Base-by-base conservation (phyloP, 345 rosid genomes). In the Hibiscus tridactylites region DNA sequence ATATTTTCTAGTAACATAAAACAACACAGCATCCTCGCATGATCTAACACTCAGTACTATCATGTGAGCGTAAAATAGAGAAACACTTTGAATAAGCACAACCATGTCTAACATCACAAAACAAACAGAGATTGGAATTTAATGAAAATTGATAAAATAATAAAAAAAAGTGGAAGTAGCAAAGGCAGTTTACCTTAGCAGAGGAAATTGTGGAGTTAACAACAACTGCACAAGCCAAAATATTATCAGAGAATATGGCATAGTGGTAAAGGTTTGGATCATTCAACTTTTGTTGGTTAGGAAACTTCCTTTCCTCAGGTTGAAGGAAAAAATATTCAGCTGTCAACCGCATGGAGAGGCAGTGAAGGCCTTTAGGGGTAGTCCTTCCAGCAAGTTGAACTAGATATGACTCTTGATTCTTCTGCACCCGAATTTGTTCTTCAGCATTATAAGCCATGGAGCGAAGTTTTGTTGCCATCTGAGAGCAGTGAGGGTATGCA, bases 281-380 rank as follows among this genome's bases (percentile, higher is more conserved):
- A 65, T 79, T 77, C 73, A 79, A 71, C 61, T 79, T 84, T 68
- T 86, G 79, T 76, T 83, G 88, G 81, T 87, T 81, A 74, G 86
- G 87, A 73, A 94, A 76, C 88, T 73, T 88, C 79, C 96, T 91
- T 68, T 85, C 84, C 60, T 88, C 90, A 31, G 90, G 85, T 52
- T 84, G 81, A 49, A 88, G 71, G 79, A 85, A 71, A 79, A 85
- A 87, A 66, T 90, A 90, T 79, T 88, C 92, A 47, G 95, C 80
- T 16, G 97, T 92, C 83, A 96, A 74, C 80, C 83, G 92, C 89
- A 96, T 86, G 71, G 93, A 85, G 52, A 96, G 92, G 83, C 98
- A 96, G 78, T 92, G 97, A 78, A 88, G 88, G 72, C 98, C 96
- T 87, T 96, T 96, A 9, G 98, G 96, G 29, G 92, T 91, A 58